phyloP scores from a whole-genome alignment of 2,329 filamentous ascomycete species.

The Grosmannia penicillata region DNA sequence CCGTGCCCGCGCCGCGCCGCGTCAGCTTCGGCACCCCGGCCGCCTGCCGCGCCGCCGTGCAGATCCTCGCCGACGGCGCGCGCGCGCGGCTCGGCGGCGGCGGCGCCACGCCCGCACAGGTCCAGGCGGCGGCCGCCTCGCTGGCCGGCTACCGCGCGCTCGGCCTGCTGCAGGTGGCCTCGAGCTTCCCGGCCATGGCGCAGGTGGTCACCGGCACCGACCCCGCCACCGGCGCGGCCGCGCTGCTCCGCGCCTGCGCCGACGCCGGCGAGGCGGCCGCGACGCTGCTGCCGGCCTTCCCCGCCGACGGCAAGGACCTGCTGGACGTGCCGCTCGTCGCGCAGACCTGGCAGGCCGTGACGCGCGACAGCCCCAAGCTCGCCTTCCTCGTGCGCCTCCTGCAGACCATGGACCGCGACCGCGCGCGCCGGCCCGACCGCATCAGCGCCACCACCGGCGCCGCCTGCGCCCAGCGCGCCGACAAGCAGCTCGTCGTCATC shows the following conservation, averaged over 20 bases:
- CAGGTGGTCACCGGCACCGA: neutral
- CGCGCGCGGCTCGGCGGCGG: neutral
- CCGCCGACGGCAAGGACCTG: neutral
- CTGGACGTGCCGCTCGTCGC: neutral
- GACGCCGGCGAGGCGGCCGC: neutral
- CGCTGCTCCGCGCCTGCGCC: neutral
- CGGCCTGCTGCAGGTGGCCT: slow-evolving; percentile 1
- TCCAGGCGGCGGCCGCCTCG: neutral
- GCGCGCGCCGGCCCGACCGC: too few species aligned
- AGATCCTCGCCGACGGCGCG: neutral
- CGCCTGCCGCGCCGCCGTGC: neutral
- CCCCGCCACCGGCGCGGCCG: neutral
- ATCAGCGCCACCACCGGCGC: too few species aligned
- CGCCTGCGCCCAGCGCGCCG: neutral
- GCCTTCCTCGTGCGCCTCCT: slow-evolving; percentile 1
- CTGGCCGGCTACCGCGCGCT: slow-evolving; percentile 1
- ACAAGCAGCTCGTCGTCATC: slow-evolving; percentile 6
- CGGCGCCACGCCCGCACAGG: too few species aligned
- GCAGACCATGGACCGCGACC: neutral
- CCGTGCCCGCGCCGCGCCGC: neutral
- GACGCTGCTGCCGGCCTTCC: slow-evolving; percentile 17
- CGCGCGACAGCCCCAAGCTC: slow-evolving; percentile 2
- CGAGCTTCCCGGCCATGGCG: slow-evolving; percentile 3
- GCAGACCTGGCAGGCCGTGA: neutral
- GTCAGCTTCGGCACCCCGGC: neutral